Evolutionary conservation across 2,329 filamentous ascomycete species (phyloP), one percentile per base, ranked within the genome.

Genomic region (Pseudogymnoascus sp.): DNA sequence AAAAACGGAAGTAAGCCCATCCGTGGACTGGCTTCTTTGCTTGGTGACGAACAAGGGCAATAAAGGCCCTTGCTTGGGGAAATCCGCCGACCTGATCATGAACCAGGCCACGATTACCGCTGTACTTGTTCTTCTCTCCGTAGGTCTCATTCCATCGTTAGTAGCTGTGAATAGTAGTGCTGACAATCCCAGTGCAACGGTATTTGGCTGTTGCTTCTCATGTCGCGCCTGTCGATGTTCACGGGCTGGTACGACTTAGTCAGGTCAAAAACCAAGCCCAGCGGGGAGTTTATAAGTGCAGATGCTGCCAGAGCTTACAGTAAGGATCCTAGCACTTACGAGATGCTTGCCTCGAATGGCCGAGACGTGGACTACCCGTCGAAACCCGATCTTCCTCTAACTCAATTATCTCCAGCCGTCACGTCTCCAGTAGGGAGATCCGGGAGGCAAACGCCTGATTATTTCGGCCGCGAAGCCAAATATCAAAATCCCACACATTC

Each of bases 201-300:
- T 6, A 78, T 97, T 59, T 96, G 93, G 86, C 85, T 89, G 60
- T 82, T 96, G 64, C 75, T 96, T 63, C 84, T 97, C 64, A 84
- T 97, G 34, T 88, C 89, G 39, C 88, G 93, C 62, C 86, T 84
- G 74, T 88, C 89, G n/a, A 96, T 97, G 87, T 79, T 96, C 63
- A 83, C 80, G 2, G 95, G 89, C 66, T 99, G 95, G 95, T 69
- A 80, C 45, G 86, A 96, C 26, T 77, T 93, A 45, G 75, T 86
- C 68, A 78, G 75, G 63, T 75, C 77, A 21, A 74, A 73, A 37
- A 77, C 79, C 62, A 79, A 76, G 68, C 75, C 77, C 65, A 85
- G 88, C 72, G 84, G 85, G 70, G 93, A 97, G 74, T 97, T 97
- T 70, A 89, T 96, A 67, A 96, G 91, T 40, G 87, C 89, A 54